Conservation (phyloP, 805 yeast species). For the Scheffersomyces stipitis region DNA sequence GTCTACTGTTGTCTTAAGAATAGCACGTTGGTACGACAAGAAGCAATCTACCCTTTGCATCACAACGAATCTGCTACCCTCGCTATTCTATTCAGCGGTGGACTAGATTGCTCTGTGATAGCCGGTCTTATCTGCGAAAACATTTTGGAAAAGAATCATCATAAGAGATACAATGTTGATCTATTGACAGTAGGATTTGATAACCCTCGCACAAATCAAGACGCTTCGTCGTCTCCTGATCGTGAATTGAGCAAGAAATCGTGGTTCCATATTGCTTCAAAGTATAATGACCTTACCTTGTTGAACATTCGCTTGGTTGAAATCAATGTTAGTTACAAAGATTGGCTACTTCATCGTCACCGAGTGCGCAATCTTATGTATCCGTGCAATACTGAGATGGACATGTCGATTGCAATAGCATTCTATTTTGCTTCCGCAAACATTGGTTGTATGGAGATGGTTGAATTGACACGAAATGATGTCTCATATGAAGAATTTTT, state of each 20-base stretch:
- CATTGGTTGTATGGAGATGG: conserved; percentile 4
- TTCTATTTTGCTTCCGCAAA: conserved; percentile 71
- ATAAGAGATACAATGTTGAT: conserved; percentile 46
- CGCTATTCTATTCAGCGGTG: conserved; percentile 87
- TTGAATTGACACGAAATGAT: neutral
- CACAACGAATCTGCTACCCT: conserved; percentile 28
- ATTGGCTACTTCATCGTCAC: conserved; percentile 51
- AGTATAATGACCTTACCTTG: conserved; percentile 35
- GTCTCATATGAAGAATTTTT: conserved; percentile 19
- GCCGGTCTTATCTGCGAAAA: conserved; percentile 50
- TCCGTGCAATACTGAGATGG: conserved; percentile 93
- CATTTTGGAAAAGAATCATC: conserved; percentile 12
- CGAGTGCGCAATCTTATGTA: conserved; percentile 66
- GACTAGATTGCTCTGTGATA: conserved; percentile 85
- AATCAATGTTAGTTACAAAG: conserved; percentile 69
- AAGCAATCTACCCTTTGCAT: conserved; percentile 59
- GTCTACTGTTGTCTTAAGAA: conserved; percentile 25
- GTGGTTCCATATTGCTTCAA: conserved; percentile 47
- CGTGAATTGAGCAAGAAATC: conserved; percentile 70
- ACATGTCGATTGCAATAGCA: conserved; percentile 90
- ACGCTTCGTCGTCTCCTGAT: conserved; percentile 79
- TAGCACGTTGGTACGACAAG: conserved; percentile 52
- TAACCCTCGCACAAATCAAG: conserved; percentile 71
- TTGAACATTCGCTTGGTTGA: conserved; percentile 55
- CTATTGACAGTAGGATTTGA: conserved; percentile 91